Evolutionary conservation across 2,329 filamentous ascomycete species (phyloP).

Genomic region (Parascedosporium putredinis): DNA sequence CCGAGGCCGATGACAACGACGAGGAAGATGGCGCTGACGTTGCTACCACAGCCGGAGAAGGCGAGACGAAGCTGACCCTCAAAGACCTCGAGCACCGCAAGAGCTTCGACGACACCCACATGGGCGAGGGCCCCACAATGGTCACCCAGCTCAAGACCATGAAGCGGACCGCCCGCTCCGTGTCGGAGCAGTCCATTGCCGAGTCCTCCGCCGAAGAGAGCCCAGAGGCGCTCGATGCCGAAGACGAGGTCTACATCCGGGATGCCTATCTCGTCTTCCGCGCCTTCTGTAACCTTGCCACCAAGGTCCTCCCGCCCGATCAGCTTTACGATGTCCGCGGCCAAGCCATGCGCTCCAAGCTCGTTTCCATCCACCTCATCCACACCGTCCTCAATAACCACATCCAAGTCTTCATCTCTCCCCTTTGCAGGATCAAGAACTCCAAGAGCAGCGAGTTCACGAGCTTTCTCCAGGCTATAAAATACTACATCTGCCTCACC

Average conservation of each 20-base stretch:
- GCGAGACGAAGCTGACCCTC: slow-evolving; percentile 44
- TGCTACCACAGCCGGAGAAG: slow-evolving; percentile 20
- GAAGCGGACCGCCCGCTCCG: slow-evolving; percentile 32
- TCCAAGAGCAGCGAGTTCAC: slow-evolving; percentile 82
- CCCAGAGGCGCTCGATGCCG: slow-evolving; percentile 52
- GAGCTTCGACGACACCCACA: slow-evolving; percentile 57
- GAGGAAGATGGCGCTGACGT: slow-evolving; percentile 15
- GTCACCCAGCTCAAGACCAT: slow-evolving; percentile 48
- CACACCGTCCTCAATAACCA: slow-evolving; percentile 94
- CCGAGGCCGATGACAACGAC: slow-evolving; percentile 24
- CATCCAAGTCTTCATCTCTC: slow-evolving; percentile 80
- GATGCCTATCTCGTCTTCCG: slow-evolving; percentile 96
- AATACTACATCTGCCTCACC: slow-evolving; percentile 92
- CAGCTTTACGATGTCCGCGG: slow-evolving; percentile 88
- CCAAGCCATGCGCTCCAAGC: slow-evolving; percentile 93
- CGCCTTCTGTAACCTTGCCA: slow-evolving; percentile 94
- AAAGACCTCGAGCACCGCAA: slow-evolving; percentile 59
- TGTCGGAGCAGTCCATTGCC: slow-evolving; percentile 42
- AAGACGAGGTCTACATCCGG: slow-evolving; percentile 94
- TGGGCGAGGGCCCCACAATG: slow-evolving; percentile 58
- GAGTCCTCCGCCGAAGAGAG: slow-evolving; percentile 47
- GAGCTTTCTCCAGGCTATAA: slow-evolving; percentile 85
- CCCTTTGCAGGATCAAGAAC: slow-evolving; percentile 82
- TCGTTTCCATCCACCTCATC: slow-evolving; percentile 90
- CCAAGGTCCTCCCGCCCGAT: slow-evolving; percentile 79